Evolutionary conservation across 2,329 filamentous ascomycete genomes (phyloP).

Genomic region (Arthrobotrys megalospora): DNA sequence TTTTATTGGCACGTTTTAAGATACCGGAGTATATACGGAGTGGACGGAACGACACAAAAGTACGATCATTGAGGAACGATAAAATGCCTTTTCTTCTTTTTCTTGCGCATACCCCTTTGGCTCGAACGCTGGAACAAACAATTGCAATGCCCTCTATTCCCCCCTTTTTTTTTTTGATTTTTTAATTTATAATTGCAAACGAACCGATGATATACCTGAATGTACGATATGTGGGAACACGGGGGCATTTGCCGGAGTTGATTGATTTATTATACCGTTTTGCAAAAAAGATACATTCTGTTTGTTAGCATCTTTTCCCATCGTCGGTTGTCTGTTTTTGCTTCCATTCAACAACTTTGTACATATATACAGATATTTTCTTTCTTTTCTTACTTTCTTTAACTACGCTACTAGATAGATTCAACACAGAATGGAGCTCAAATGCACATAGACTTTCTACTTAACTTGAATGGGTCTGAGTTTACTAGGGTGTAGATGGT

Average conservation of each 20-base stretch:
- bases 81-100: slow-evolving; percentile 23
- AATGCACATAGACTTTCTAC: slow-evolving; percentile 1
- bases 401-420: slow-evolving; percentile 8
- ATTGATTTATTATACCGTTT: slow-evolving; percentile 31
- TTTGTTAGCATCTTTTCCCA: neutral
- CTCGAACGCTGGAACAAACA: slow-evolving; percentile 5
- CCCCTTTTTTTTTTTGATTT: slow-evolving; percentile 12
- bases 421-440: slow-evolving; percentile 34
- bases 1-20: slow-evolving; percentile 18
- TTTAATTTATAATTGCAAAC: slow-evolving; percentile 33
- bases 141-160: slow-evolving; percentile 18
- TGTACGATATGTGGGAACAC: slow-evolving; percentile 29
- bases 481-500: slow-evolving; percentile 5
- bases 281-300: slow-evolving; percentile 3
- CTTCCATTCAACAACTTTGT: slow-evolving; percentile 2
- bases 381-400: slow-evolving; percentile 14
- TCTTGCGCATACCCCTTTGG: slow-evolving; percentile 18
- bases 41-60: slow-evolving; percentile 20
- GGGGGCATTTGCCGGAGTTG: slow-evolving; percentile 32
- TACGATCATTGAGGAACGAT: slow-evolving; percentile 26
- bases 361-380: neutral
- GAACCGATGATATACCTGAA: slow-evolving; percentile 27
- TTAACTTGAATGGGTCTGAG: neutral
- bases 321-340: slow-evolving; percentile 2
- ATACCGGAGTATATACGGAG: slow-evolving; percentile 26